phyloP scores from a whole-genome alignment of 768 basidiomycete genomes.

The Pisolithus tinctorius region DNA sequence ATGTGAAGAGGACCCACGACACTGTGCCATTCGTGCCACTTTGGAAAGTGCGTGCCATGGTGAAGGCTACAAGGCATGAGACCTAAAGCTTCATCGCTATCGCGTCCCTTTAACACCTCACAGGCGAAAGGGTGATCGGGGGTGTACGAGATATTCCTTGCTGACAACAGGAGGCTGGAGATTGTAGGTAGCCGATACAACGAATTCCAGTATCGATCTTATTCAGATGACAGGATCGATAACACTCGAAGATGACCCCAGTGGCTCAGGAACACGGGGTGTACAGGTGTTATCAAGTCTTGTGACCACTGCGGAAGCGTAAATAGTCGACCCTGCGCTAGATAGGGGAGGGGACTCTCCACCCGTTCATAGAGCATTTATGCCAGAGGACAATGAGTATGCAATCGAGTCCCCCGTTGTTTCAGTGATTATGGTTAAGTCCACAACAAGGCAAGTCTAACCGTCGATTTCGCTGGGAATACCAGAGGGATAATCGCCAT shows the following conservation, averaged over 20 bases:
- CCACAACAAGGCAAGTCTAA: too few relatives aligned
- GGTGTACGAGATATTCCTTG: neutral
- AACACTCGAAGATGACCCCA: neutral
- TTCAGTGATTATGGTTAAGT: too few relatives aligned
- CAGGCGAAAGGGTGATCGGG: neutral
- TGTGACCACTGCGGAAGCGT: neutral
- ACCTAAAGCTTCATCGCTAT: neutral
- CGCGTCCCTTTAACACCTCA: neutral
- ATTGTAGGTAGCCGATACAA: neutral
- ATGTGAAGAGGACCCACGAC: conserved; percentile 15
- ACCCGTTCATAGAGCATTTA: too few relatives aligned
- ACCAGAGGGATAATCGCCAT: neutral
- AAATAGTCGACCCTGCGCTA: neutral
- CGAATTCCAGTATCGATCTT: conserved; percentile 12
- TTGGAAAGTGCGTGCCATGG: neutral
- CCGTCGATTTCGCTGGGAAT: neutral
- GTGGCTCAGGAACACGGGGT: neutral
- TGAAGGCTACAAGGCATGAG: neutral
- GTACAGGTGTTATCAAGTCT: neutral
- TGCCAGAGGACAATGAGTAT: too few relatives aligned
- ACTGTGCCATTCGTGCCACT: conserved; percentile 9
- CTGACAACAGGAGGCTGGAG: neutral
- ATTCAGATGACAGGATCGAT: conserved; percentile 10
- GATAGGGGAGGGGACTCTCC: neutral
- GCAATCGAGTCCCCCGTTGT: too few relatives aligned